Conservation (phyloP, 192 early-diverging fungal genomes). For the Coemansia sp. region DNA sequence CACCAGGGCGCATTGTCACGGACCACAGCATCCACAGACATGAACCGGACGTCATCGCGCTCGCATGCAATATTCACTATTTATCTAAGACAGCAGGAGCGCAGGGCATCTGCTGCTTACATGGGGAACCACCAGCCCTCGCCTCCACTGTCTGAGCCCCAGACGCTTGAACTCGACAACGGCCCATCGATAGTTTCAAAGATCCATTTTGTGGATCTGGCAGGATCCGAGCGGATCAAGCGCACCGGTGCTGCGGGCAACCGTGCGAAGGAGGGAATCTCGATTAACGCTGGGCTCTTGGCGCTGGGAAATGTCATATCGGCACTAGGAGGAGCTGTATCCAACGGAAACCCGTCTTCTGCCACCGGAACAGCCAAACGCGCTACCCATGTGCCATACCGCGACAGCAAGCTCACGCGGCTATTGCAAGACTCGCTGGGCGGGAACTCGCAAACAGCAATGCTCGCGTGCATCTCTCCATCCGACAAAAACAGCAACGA, state of each 20-base stretch:
- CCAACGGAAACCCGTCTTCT: background rate
- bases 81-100: constrained; percentile 76
- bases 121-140: constrained; percentile 4
- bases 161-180: constrained; percentile 17
- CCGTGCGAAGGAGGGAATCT: constrained; percentile 93
- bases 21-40: constrained; percentile 91
- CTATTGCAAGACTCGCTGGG: constrained; percentile 95
- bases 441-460: constrained; percentile 91
- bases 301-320: constrained; percentile 98
- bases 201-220: constrained; percentile 99
- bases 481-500: constrained; percentile 84
- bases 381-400: constrained; percentile 84
- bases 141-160: background rate
- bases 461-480: constrained; percentile 95
- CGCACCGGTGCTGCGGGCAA: constrained; percentile 94
- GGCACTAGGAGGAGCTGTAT: constrained; percentile 74
- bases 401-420: constrained; percentile 95
- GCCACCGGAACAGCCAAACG: constrained; percentile 31
- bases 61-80: constrained; percentile 98
- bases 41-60: constrained; percentile 93
- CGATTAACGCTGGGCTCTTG: constrained; percentile 93
- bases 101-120: constrained; percentile 29
- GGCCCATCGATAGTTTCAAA: constrained; percentile 67
- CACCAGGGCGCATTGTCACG: constrained; percentile 74
- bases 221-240: constrained; percentile 95